These are phyloP conservation scores for Lentinula sp. DNA, from an alignment of 768 basidiomycete genomes.

Conservation along the genomic window DNA sequence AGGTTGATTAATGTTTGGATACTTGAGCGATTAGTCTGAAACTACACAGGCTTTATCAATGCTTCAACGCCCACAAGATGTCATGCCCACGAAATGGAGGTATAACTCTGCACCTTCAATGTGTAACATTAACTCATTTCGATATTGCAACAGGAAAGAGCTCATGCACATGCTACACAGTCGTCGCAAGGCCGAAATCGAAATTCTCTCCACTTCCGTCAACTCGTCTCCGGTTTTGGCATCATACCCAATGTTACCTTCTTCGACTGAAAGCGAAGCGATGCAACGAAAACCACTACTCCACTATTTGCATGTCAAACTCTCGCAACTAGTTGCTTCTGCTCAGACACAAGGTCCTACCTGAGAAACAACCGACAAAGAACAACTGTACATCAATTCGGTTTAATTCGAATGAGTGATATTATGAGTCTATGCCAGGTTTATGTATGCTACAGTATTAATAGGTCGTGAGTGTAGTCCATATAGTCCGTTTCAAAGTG, in stretches of 20 bases:
- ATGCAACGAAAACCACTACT: neutral
- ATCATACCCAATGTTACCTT: too few species aligned
- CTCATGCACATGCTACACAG: conserved; percentile 73
- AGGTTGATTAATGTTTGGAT: conserved; percentile 36
- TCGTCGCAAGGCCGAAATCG: conserved; percentile 92
- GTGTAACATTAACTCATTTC: neutral
- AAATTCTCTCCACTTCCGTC: conserved; percentile 41
- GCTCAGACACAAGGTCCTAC: neutral
- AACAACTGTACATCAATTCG: neutral
- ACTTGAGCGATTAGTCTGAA: neutral
- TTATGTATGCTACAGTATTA: neutral
- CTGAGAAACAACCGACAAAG: too few species aligned
- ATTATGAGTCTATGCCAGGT: neutral
- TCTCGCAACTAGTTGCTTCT: conserved; percentile 1
- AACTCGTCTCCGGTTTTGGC: neutral
- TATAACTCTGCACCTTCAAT: conserved; percentile 16
- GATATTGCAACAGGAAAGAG: conserved; percentile 53
- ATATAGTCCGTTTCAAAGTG: neutral
- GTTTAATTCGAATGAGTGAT: neutral
- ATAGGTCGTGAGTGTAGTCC: neutral
- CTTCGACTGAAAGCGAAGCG: neutral
- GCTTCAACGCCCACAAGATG: conserved; percentile 35
- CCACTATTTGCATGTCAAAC: conserved; percentile 1
- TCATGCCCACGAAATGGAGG: conserved; percentile 66
- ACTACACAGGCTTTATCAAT: conserved; percentile 54